These are phyloP conservation scores for Suillus subluteus DNA, from an alignment of 768 basidiomycete genomes.

Conservation along the genomic window DNA sequence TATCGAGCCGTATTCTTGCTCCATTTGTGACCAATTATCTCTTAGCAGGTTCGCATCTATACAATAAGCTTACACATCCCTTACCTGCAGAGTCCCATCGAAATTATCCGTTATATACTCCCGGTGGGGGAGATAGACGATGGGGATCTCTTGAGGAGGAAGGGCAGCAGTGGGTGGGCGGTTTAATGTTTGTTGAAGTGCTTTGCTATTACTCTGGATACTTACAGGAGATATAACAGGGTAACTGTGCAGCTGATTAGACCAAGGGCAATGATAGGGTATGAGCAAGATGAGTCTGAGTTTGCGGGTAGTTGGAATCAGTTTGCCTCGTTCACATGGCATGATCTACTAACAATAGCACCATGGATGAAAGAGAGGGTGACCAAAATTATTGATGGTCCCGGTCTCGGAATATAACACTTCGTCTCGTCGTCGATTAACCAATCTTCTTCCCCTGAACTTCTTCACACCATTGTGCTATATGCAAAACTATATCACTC, in stretches of 20 bases:
- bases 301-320: constrained; percentile 55
- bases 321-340: constrained; percentile 72
- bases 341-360: constrained; percentile 70
- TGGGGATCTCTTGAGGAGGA: constrained; percentile 65
- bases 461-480: background rate
- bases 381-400: constrained; percentile 66
- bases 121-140: constrained; percentile 67
- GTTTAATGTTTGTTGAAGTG: constrained; percentile 56
- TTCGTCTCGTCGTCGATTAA: background rate
- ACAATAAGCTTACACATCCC: constrained; percentile 56
- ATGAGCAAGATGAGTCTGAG: constrained; percentile 48
- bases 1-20: constrained; percentile 6
- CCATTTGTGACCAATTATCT: constrained; percentile 9
- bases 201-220: constrained; percentile 2
- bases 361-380: constrained; percentile 78
- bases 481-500: constrained; percentile 2
- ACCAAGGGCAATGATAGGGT: constrained; percentile 43
- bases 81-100: constrained; percentile 55
- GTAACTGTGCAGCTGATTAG: constrained; percentile 62
- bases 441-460: background rate
- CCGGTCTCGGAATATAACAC: constrained; percentile 60
- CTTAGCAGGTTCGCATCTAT: constrained; percentile 20
- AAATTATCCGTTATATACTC: constrained; percentile 76
- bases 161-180: constrained; percentile 74
- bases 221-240: constrained; percentile 42